Base-by-base conservation (phyloP, 2,329 filamentous ascomycete genomes). In the Colletotrichum incanum region DNA sequence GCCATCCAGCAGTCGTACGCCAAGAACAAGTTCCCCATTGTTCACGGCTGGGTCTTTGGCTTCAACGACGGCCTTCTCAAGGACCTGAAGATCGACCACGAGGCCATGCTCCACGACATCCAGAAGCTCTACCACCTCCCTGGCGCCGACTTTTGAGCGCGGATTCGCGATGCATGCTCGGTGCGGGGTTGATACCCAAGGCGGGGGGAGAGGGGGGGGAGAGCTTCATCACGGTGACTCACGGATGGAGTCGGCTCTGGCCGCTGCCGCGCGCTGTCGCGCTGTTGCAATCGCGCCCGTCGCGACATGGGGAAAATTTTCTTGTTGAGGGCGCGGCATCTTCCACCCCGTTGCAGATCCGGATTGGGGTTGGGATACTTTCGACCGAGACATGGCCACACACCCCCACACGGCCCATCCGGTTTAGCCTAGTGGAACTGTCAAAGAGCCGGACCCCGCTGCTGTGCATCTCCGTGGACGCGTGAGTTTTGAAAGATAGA, bases 31-130 rank as follows among this genome's bases (percentile, higher is more conserved):
- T 93, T 88, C 78, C 92, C 92, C 64, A 87, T 93, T 73, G 91
- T 94, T 64, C 92, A 93, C 82, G 92, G 91, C 45, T 93, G 91
- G 91, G 91, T 93, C 55, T 94, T 94, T 84, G 90, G 88, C 74
- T 91, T 93, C 76, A 82, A 89, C 65, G 90, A 93, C 77, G 92
- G 92, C 12, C 81, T 92, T 77, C 84, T 94, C 71, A 91, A 89
- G 80, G 90, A 92, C 77, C 82, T 92, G 72, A 85, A 92, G 78
- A 84, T 92, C 74, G 86, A 92, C 77, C 90, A 91, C 75, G 86
- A 90, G 81, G 80, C 82, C 16, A 86, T 94, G 80, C 81, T 92
- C 55, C 80, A 79, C 65, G 85, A 86, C 71, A 88, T 92, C 65
- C 88, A 91, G 84, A 92, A 91, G 86, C 90, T 92, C 76, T 92